Base-by-base conservation (phyloP, 495 filamentous ascomycete species). In the Ascobolus immersus region DNA sequence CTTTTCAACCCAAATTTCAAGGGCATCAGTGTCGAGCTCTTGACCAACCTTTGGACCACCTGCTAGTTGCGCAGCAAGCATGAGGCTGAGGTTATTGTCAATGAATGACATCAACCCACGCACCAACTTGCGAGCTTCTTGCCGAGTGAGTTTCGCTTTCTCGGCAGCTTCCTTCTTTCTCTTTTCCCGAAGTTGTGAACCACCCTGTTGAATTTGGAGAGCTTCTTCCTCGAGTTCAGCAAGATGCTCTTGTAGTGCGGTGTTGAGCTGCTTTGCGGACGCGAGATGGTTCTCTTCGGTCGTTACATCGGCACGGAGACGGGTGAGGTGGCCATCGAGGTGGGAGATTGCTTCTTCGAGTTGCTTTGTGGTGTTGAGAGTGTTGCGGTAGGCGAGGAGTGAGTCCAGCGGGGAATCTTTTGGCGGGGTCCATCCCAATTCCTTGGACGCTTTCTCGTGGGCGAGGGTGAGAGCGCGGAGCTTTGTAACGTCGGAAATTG, bases 1-100 rank as follows among this genome's bases (percentile, higher is more conserved):
- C 65, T 34, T 67, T 65, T 28, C 79, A 53, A 11, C 53, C 60
- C 5, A 54, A 56, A 34, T 67, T 60, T 17, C 47, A 38, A 25
- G 60, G 55, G 8, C 11, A 51, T 69, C 62, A 21, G 82, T 57
- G 9, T 72, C 68, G 35, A 69, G 51, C 27, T 68, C 53, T 40
- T 79, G 71, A 8, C 81, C 81, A 1, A 82, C 77, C 5, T 78
- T 70, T 1, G 81, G 80, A 0, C 81, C 81, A 4, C 81, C 81
- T 7, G 79, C 59, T 44, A 78, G 75, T 54, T 92, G 81, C 0
- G 76, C 77, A 10, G 79, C 79, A 20, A 92, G 56, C 77, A 84
- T 80, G 0, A 62, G 53, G 4, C 73, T 75, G 2, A 92, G 62
- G 26, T 72, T 62, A 11, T 69, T 56, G 36, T 73, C 64, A 12